Base-by-base conservation (phyloP, 1,284 basidiomycete genomes). In the Volvariella volvacea region DNA sequence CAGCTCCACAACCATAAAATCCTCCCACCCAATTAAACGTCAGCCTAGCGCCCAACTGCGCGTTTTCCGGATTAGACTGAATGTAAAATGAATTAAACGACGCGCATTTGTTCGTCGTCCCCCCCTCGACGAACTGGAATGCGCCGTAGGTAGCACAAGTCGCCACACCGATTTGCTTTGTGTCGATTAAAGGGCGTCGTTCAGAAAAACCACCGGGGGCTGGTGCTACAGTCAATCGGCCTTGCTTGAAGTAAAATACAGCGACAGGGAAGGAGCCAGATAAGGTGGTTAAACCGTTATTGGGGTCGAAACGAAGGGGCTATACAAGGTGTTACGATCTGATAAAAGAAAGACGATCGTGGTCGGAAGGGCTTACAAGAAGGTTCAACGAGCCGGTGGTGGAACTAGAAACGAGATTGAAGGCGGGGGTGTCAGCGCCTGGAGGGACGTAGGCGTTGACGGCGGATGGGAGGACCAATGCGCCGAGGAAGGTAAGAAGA, bases 161-260 rank as follows among this genome's bases (percentile, higher is more conserved):
- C n/a, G n/a, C n/a, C 25, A 28, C 25, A n/a, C 50, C 53, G 3
- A 47, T 47, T 1, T 44, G 34, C 10, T 34, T 48, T n/a, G 44
- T 54, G 2, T 47, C 16, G 2, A 52, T 43, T 33, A 51, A 48
- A 20, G 28, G 42, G 14, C 21, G 44, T 16, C 12, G 34, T 28
- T 28, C 25, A 12, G 6, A n/a, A 6, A 6, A 12, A 12, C 12
- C 12, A 28, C 25, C 25, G 6, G 4, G 37, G 12, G 22, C 30
- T 52, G 49, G 36, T 16, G 50, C 46, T 10, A 46, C 50, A 0
- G 52, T 45, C 25, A 62, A 49, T 3, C 43, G 31, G 3, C 59
- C 59, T 48, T 61, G 56, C 15, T 30, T 51, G 48, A 63, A 64
- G 52, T 63, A 62, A 44, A 61, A 58, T 34, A 51, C 40, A 1